A percentile compares a stretch with the other conserved stretches of the same genome.
These are phyloP conservation scores for Colletotrichum endophyticum DNA, from an alignment of 2,329 filamentous ascomycete species.

Conservation along the genomic window DNA sequence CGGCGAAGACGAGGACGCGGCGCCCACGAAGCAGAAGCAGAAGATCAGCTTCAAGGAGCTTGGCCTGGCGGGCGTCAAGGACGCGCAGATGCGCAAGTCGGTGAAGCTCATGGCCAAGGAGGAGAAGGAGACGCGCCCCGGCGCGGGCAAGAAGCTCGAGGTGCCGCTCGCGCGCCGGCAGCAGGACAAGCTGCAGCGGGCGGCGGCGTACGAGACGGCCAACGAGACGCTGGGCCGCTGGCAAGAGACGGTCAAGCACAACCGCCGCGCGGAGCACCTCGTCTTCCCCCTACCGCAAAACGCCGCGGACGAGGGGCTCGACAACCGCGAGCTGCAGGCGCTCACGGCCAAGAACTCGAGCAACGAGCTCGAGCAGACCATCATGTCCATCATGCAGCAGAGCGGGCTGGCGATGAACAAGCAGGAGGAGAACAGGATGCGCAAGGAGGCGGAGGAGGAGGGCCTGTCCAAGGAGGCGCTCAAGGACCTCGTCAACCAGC, in stretches of 20 bases:
- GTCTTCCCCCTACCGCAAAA: slow-evolving; percentile 84
- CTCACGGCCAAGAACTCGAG: slow-evolving; percentile 68
- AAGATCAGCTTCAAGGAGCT: slow-evolving; percentile 81
- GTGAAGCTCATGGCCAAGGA: slow-evolving; percentile 76
- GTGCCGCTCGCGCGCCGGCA: slow-evolving; percentile 85
- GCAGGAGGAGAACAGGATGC: slow-evolving; percentile 51
- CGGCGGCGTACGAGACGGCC: slow-evolving; percentile 85
- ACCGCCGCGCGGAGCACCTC: slow-evolving; percentile 88
- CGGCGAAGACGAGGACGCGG: slow-evolving; percentile 58
- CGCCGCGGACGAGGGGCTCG: slow-evolving; percentile 63
- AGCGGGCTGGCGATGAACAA: slow-evolving; percentile 72
- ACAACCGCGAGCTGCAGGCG: slow-evolving; percentile 69
- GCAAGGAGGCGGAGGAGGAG: slow-evolving; percentile 70
- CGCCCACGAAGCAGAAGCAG: slow-evolving; percentile 31
- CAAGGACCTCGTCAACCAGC: slow-evolving; percentile 72
- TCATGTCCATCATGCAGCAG: slow-evolving; percentile 88
- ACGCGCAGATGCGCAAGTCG: slow-evolving; percentile 78
- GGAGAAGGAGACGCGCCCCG: slow-evolving; percentile 51
- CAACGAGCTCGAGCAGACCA: slow-evolving; percentile 81
- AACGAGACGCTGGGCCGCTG: slow-evolving; percentile 90
- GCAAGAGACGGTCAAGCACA: slow-evolving; percentile 94
- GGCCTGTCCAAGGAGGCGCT: slow-evolving; percentile 75
- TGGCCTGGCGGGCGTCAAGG: slow-evolving; percentile 71
- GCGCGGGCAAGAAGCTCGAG: slow-evolving; percentile 70
- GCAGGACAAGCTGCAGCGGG: slow-evolving; percentile 83